Conservation (phyloP, 2,329 filamentous ascomycete genomes). For the Aspergillus sp. region DNA sequence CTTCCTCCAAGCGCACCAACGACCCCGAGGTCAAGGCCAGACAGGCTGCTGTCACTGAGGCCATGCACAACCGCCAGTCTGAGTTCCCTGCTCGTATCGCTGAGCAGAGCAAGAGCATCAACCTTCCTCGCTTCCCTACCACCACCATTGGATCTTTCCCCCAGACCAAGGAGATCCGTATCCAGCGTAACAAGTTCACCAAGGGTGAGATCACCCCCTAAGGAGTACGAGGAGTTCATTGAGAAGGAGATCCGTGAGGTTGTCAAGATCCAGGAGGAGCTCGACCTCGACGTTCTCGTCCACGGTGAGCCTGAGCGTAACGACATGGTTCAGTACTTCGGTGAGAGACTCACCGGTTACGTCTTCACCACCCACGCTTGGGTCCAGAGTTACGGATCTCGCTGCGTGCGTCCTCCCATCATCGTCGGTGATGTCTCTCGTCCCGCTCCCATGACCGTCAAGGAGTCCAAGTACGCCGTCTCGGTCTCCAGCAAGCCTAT, state of each 20-base stretch:
- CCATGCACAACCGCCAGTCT: slow-evolving; percentile 90
- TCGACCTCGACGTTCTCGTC: slow-evolving; percentile 92
- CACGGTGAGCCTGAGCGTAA: slow-evolving; percentile 99
- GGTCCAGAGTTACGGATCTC: slow-evolving; percentile 98
- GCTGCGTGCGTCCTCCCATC: slow-evolving; percentile 96
- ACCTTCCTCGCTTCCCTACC: slow-evolving; percentile 94
- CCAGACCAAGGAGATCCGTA: slow-evolving; percentile 97
- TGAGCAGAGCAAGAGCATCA: slow-evolving; percentile 86
- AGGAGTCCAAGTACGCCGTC: slow-evolving; percentile 99
- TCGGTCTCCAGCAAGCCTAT: slow-evolving; percentile 97
- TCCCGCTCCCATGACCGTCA: slow-evolving; percentile 96
- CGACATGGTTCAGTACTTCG: slow-evolving; percentile 99
- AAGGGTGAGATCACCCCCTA: slow-evolving; percentile 89
- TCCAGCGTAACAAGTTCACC: slow-evolving; percentile 96
- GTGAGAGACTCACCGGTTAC: slow-evolving; percentile 93
- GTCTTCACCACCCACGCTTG: slow-evolving; percentile 98
- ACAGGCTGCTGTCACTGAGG: slow-evolving; percentile 76
- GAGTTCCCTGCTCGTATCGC: slow-evolving; percentile 79
- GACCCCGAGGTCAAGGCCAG: slow-evolving; percentile 96
- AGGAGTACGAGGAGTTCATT: slow-evolving; percentile 98
- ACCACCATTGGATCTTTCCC: slow-evolving; percentile 99
- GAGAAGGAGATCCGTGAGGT: slow-evolving; percentile 96
- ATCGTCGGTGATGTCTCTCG: slow-evolving; percentile 98
- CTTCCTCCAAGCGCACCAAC: slow-evolving; percentile 92
- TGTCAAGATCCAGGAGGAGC: slow-evolving; percentile 96